Base-by-base conservation (phyloP, 2,329 filamentous ascomycete genomes). In the Orbilia oligospora region DNA sequence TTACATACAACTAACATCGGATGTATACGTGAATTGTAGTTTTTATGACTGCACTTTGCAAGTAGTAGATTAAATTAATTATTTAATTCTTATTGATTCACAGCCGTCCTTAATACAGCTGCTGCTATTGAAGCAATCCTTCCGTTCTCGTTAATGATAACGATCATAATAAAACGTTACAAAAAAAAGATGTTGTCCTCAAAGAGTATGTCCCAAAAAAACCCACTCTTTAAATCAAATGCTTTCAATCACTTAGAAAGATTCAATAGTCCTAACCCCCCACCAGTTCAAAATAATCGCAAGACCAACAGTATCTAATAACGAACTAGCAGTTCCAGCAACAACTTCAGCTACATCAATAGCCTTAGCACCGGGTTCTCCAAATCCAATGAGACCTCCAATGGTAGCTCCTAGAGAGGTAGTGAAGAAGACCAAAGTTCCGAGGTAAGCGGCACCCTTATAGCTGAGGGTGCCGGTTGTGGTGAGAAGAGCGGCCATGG, bases 381-480 rank as follows among this genome's bases (percentile, higher is more conserved):
- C 70, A 27, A 79, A 79, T 30, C 76, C 76, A 24, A 79, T 61
- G 9, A 79, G 41, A 14, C 76, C 76, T 12, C 76, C 76, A 38
- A 79, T 65, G 38, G 70, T 79, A 24, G 63, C 69, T 14, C 76
- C 76, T 10, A 79, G 56, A 9, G 53, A 64, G 14, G 68, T 69
- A 46, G 49, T 61, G 56, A 73, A 65, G 55, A 72, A 79, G 22
- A 79, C 69, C 24, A 79, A 53, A 0, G 69, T 73, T 18, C 76
- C 96, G 79, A 98, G 88, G 87, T 97, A 98, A 71, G 95, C 93
- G 80, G 96, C 94, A 82, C 96, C 96, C 90, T 97, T 98, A 89
- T 98, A 98, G 87, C 90, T 94, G 81, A 98, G 88, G 69, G 95
- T 97, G 81, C 93, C 94, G 49, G 95, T 98, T 81, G 94, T 94